Percentiles rank a stretch among this genome's conserved stretches.
Evolutionary conservation across 257 asterid species (phyloP).

Genomic region (Coffea eugenioides): DNA sequence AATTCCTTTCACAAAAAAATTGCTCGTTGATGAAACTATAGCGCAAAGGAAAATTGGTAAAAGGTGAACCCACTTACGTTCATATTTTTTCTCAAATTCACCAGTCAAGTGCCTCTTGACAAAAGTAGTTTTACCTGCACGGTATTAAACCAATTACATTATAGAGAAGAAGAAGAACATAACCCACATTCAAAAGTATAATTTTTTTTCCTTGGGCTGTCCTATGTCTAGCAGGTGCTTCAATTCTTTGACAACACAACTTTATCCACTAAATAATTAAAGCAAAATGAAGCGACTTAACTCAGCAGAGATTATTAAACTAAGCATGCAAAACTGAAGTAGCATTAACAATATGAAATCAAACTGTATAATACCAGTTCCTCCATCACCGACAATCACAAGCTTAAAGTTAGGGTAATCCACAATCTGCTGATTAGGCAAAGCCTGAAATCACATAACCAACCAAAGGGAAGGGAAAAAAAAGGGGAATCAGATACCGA

Average conservation of each 20-base stretch:
- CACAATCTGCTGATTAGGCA: slow-evolving; percentile 72
- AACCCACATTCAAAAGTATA: background rate
- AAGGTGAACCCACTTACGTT: slow-evolving; percentile 41
- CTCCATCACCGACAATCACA: slow-evolving; percentile 78
- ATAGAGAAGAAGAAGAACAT: background rate
- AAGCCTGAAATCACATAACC: slow-evolving; percentile 31
- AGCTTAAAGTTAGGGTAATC: slow-evolving; percentile 84
- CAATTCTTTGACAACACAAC: background rate
- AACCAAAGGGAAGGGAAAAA: background rate
- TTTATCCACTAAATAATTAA: background rate
- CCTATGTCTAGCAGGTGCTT: background rate
- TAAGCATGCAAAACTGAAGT: background rate
- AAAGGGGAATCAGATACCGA: background rate
- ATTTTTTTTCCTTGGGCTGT: background rate
- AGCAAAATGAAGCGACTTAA: background rate
- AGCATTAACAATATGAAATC: background rate
- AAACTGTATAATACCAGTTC: slow-evolving; percentile 48
- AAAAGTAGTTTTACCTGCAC: slow-evolving; percentile 75
- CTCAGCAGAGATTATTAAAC: background rate
- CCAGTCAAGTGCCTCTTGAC: slow-evolving; percentile 91
- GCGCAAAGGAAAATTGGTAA: background rate
- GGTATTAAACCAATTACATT: background rate
- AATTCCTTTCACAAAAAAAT: background rate
- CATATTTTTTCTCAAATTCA: slow-evolving; percentile 89
- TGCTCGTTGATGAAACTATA: background rate